Evolutionary conservation across 2,329 filamentous ascomycete genomes (phyloP), one percentile per base, ranked within the genome.

Genomic region (Amesomyces nigricolor): DNA sequence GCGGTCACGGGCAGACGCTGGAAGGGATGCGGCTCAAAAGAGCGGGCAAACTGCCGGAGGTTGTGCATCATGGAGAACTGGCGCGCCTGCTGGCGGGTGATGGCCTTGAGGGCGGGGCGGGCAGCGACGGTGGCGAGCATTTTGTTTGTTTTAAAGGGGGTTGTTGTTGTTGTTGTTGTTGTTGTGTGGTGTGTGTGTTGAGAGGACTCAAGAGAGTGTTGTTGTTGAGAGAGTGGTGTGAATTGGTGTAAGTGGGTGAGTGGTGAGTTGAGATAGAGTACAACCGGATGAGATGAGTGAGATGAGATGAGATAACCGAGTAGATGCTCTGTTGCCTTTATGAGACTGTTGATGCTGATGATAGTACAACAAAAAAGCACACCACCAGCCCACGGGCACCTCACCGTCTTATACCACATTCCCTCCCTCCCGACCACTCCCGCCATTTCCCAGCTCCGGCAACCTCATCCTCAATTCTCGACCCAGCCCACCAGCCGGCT

Each of bases 11-110:
- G 67, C 54, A 72, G 63, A 22, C 70, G 68, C 66, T 71, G 64
- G 64, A 70, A 72, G 53, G 68, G 68, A 54, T 72, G 70, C 16
- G 69, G 60, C 70, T 73, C 71, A 51, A 73, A 71, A 32, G 65
- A 64, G 48, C 70, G 68, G 47, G 67, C 68, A 50, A 70, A 66
- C 57, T 63, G 62, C 60, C 70, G 70, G 60, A 73, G 65, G 43
- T 63, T 65, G 50, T 63, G 63, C 59, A 71, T 64, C 54, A 71
- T 61, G 54, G 70, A 71, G 66, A 72, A 71, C 22, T 26, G 37
- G 30, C 19, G 17, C n/a, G 3, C n/a, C 22, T 44, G 35, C 54
- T 52, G 51, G 22, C 37, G 45, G 52, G 47, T 55, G 65, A 66
- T 64, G 56, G 63, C 63, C 54, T 65, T 65, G 58, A 62, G 58